Conservation (phyloP, 805 yeast genomes). For the Torulaspora gathmanii region DNA sequence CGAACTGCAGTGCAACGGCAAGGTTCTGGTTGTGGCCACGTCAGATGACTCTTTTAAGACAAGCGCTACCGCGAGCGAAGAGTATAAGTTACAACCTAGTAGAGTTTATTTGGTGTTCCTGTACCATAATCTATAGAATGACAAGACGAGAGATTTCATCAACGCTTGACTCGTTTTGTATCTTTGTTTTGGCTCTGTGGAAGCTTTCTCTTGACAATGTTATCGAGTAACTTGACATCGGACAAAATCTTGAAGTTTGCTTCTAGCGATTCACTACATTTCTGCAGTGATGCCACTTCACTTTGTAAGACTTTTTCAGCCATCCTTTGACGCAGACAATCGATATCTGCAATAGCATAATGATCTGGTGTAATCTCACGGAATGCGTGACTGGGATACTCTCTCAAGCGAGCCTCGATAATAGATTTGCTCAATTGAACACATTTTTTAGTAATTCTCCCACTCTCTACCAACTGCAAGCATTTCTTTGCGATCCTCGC, state of each 20-base stretch:
- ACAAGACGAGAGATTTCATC: background rate
- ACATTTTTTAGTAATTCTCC: slow-evolving; percentile 42
- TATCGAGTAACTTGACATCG: slow-evolving; percentile 56
- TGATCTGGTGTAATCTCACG: slow-evolving; percentile 22
- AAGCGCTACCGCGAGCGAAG: slow-evolving; percentile 23
- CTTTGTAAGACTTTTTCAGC: slow-evolving; percentile 53
- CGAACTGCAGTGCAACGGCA: slow-evolving; percentile 32
- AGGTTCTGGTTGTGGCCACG: slow-evolving; percentile 42
- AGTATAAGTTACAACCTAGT: slow-evolving; percentile 24
- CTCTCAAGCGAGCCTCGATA: slow-evolving; percentile 32
- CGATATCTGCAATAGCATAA: slow-evolving; percentile 13
- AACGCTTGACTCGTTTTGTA: slow-evolving; percentile 10
- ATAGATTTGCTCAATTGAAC: slow-evolving; percentile 28
- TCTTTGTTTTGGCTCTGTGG: slow-evolving; percentile 23
- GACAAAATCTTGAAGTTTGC: slow-evolving; percentile 43
- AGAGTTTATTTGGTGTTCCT: slow-evolving; percentile 21
- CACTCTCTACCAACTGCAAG: slow-evolving; percentile 53
- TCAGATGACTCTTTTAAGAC: slow-evolving; percentile 49
- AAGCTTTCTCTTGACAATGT: slow-evolving; percentile 50
- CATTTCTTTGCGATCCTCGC: slow-evolving; percentile 55
- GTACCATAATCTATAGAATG: background rate
- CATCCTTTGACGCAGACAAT: slow-evolving; percentile 39
- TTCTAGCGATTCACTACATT: slow-evolving; percentile 32
- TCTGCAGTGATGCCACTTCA: slow-evolving; percentile 49
- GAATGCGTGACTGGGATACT: slow-evolving; percentile 46